Conservation (phyloP, 805 yeast genomes). For the Saccharomycopsis olivae region DNA sequence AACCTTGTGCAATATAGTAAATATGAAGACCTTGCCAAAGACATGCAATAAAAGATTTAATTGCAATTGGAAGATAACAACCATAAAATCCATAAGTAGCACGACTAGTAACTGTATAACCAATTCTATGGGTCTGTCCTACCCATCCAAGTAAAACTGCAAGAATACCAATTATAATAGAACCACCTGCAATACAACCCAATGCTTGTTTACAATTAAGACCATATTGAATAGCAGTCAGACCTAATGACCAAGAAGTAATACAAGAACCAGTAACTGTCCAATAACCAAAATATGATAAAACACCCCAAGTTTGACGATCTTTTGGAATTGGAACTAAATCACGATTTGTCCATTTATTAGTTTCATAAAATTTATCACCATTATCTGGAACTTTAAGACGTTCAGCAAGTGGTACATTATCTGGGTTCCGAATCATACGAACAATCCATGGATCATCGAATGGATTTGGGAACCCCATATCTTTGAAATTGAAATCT, state of each 20-base stretch:
- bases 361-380: too few relatives aligned
- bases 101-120: constrained; percentile 31
- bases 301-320: constrained; percentile 30
- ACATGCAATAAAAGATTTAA: too few relatives aligned
- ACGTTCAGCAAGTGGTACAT: too few relatives aligned
- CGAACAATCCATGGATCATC: too few relatives aligned
- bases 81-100: constrained; percentile 25
- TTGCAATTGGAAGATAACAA: constrained; percentile 20
- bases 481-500: too few relatives aligned
- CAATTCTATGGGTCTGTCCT: constrained; percentile 34
- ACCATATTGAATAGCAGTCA: constrained; percentile 23
- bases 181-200: constrained; percentile 24
- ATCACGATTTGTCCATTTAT: constrained; percentile 21
- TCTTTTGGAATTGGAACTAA: constrained; percentile 29
- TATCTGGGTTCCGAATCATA: too few relatives aligned
- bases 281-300: constrained; percentile 27
- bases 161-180: constrained; percentile 20
- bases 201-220: constrained; percentile 22
- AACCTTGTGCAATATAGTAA: constrained; percentile 20
- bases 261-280: constrained; percentile 28
- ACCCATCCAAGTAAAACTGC: constrained; percentile 19
- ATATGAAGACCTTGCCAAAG: too few relatives aligned
- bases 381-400: too few relatives aligned
- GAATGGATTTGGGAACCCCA: too few relatives aligned
- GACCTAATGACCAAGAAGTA: constrained; percentile 29